phyloP scores from a whole-genome alignment of 2,329 filamentous ascomycete species.

The Claviceps monticola region DNA sequence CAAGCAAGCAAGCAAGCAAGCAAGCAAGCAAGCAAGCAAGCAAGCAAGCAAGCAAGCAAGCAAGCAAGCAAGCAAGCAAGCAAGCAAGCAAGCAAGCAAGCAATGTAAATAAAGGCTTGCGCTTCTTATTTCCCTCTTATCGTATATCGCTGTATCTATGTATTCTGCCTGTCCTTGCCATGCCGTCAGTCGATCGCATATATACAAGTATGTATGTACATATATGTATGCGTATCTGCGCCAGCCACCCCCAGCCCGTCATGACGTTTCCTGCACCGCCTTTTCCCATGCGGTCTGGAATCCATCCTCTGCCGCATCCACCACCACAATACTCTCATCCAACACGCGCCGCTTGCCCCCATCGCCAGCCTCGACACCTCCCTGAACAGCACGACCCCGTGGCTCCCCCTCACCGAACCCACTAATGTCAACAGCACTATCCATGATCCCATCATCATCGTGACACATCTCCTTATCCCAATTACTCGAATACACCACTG shows the following conservation, averaged over 20 bases:
- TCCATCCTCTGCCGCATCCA: slow-evolving; percentile 31
- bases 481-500: slow-evolving; percentile 78
- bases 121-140: too few species aligned
- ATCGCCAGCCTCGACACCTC: slow-evolving; percentile 4
- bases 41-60: too few species aligned
- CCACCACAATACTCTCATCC: slow-evolving; percentile 33
- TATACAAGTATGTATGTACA: too few species aligned
- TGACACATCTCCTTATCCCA: slow-evolving; percentile 53
- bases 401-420: slow-evolving; percentile 12
- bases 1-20: too few species aligned
- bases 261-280: slow-evolving; percentile 27
- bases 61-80: too few species aligned
- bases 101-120: too few species aligned
- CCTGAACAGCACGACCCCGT: slow-evolving; percentile 3
- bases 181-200: too few species aligned
- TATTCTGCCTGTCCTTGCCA: too few species aligned
- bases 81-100: too few species aligned
- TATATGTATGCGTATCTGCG: too few species aligned
- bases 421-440: slow-evolving; percentile 20
- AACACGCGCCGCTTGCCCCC: slow-evolving; percentile 22
- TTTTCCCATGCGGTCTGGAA: slow-evolving; percentile 61
- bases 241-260: neutral
- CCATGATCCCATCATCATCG: slow-evolving; percentile 23
- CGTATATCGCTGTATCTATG: too few species aligned
- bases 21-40: too few species aligned